Evolutionary conservation across 2,329 filamentous ascomycete genomes (phyloP).

Genomic region (Ceratocystis colombiana): DNA sequence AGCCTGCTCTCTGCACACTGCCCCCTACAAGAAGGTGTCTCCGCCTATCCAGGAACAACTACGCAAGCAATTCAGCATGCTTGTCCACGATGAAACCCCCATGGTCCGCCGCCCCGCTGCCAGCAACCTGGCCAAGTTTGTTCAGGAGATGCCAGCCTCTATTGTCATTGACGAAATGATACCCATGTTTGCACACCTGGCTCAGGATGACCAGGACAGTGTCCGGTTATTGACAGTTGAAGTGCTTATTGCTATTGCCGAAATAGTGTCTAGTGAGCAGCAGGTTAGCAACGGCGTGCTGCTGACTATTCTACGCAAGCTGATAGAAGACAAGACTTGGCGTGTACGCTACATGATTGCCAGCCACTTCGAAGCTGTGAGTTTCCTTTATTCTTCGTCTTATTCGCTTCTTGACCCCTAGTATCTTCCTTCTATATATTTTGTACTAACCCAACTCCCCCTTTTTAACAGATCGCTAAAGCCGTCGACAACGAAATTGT

Average conservation of each 20-base stretch:
- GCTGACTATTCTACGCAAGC: conserved; percentile 74
- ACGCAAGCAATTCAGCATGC: conserved; percentile 78
- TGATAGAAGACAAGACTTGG: conserved; percentile 99
- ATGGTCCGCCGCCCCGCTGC: conserved; percentile 97
- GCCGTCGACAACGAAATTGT: conserved; percentile 96
- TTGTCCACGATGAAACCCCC: conserved; percentile 96
- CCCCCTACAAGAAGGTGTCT: conserved; percentile 85
- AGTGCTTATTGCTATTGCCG: conserved; percentile 89
- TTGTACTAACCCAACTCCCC: conserved; percentile 11
- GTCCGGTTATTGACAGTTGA: conserved; percentile 93
- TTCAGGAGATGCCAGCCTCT: conserved; percentile 87
- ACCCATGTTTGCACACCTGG: conserved; percentile 93
- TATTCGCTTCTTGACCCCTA: neutral
- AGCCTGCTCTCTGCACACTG: conserved; percentile 87
- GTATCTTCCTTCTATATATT: neutral
- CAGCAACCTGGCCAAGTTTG: conserved; percentile 92
- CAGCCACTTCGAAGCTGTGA: conserved; percentile 91
- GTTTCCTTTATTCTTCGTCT: conserved; percentile 22
- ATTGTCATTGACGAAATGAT: conserved; percentile 98
- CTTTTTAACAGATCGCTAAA: conserved; percentile 67
- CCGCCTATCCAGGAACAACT: conserved; percentile 81
- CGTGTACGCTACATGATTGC: conserved; percentile 98
- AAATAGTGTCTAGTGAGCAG: conserved; percentile 95
- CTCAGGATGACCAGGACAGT: conserved; percentile 93
- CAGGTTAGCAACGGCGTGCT: conserved; percentile 92